These are phyloP conservation scores for Aspergillus ruber DNA, from an alignment of 2,329 filamentous ascomycete species.

Conservation along the genomic window DNA sequence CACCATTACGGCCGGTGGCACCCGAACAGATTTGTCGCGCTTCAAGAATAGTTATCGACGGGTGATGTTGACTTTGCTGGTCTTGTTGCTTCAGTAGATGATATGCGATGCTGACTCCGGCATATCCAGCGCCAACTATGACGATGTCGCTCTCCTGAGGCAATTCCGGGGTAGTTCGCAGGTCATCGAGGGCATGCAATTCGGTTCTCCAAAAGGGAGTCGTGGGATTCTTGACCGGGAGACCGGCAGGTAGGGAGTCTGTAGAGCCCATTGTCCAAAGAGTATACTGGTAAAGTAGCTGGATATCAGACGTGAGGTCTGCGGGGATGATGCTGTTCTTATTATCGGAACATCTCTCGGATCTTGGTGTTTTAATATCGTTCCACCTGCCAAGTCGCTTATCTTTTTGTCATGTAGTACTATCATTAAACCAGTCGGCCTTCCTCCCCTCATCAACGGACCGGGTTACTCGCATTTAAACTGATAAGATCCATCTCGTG, in stretches of 20 bases:
- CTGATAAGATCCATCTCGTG: too few species aligned
- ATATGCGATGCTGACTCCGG: conserved; percentile 41
- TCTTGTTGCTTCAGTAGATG: conserved; percentile 30
- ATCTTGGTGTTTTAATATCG: too few species aligned
- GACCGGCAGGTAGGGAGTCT: background rate
- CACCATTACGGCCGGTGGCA: conserved; percentile 42
- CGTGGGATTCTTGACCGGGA: background rate
- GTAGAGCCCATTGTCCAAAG: background rate
- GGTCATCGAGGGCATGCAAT: conserved; percentile 11
- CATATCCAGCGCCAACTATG: conserved; percentile 45
- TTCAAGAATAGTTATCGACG: conserved; percentile 35
- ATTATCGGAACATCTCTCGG: too few species aligned
- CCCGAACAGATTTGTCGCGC: conserved; percentile 39
- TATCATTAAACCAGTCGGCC: too few species aligned
- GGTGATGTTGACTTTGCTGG: conserved; percentile 10
- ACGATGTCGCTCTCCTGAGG: conserved; percentile 40
- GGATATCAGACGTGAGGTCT: too few species aligned
- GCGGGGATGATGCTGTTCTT: too few species aligned
- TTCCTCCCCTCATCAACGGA: too few species aligned
- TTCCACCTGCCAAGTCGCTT: too few species aligned
- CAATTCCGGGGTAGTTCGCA: conserved; percentile 21
- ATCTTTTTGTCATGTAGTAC: too few species aligned
- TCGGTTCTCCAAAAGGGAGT: conserved; percentile 15
- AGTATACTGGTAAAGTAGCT: background rate
- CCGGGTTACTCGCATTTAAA: too few species aligned